These are phyloP conservation scores for Triangularia verruculosa DNA, from an alignment of 2,329 filamentous ascomycete genomes.

Conservation along the genomic window DNA sequence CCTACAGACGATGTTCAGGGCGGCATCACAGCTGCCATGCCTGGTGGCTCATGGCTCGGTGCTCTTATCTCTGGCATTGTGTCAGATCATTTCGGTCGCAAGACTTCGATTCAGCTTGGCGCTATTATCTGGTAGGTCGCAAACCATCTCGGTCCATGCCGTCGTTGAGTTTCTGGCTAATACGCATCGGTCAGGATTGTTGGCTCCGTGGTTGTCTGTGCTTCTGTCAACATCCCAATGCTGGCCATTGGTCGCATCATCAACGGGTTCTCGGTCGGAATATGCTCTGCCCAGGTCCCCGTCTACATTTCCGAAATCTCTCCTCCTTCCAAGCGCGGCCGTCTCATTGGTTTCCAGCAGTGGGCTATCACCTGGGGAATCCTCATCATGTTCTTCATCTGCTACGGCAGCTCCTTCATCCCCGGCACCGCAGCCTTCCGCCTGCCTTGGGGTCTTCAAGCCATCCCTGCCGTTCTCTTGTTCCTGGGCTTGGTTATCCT, in stretches of 20 bases:
- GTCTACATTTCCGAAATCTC: slow-evolving; percentile 67
- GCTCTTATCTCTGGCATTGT: slow-evolving; percentile 58
- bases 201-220: slow-evolving; percentile 46
- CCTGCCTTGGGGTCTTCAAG: slow-evolving; percentile 48
- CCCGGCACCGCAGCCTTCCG: slow-evolving; percentile 47
- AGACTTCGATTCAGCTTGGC: slow-evolving; percentile 50
- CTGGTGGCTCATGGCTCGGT: slow-evolving; percentile 66
- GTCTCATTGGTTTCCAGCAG: slow-evolving; percentile 44
- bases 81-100: slow-evolving; percentile 51
- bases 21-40: slow-evolving; percentile 68
- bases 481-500: slow-evolving; percentile 42
- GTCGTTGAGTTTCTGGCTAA: not conserved
- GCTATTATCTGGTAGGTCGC: slow-evolving; percentile 47
- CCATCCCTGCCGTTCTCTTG: slow-evolving; percentile 43
- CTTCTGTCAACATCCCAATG: slow-evolving; percentile 50
- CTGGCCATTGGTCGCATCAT: slow-evolving; percentile 67
- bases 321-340: slow-evolving; percentile 44
- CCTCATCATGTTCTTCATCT: slow-evolving; percentile 47
- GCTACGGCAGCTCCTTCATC: slow-evolving; percentile 46
- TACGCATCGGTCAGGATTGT: slow-evolving; percentile 38
- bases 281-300: slow-evolving; percentile 69
- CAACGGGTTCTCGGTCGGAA: slow-evolving; percentile 69
- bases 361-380: slow-evolving; percentile 48
- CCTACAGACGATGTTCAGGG: slow-evolving; percentile 52
- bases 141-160: not conserved